Conservation (phyloP, 2,329 filamentous ascomycete genomes). For the Albifimbria verrucaria region DNA sequence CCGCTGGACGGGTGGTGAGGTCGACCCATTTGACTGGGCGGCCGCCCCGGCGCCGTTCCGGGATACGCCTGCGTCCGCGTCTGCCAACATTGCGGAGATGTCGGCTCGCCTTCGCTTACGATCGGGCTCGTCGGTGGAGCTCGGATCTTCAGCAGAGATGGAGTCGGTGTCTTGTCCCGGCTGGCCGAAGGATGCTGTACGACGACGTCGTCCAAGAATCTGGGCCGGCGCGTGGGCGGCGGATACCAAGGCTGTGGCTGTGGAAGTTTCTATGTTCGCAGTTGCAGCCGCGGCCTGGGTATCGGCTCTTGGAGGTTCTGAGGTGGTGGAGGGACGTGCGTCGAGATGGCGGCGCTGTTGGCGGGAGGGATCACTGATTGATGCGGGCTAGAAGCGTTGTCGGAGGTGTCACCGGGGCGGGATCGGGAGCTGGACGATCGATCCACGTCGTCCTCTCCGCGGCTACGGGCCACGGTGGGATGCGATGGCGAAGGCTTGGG, state of each 20-base stretch:
- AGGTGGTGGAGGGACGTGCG: slow-evolving; percentile 25
- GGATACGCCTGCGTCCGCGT: slow-evolving; percentile 46
- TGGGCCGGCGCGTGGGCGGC: slow-evolving; percentile 26
- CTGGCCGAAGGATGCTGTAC: slow-evolving; percentile 38
- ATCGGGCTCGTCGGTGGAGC: slow-evolving; percentile 17
- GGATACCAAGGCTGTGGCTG: slow-evolving; percentile 19
- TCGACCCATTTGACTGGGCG: slow-evolving; percentile 39
- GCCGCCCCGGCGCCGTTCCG: slow-evolving; percentile 52
- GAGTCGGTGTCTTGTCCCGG: slow-evolving; percentile 25
- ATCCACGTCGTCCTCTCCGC: slow-evolving; percentile 41
- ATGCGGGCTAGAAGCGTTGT: slow-evolving; percentile 60
- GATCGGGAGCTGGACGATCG: slow-evolving; percentile 29
- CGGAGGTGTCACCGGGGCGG: slow-evolving; percentile 46
- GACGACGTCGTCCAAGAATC: slow-evolving; percentile 55
- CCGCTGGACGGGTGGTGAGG: slow-evolving; percentile 21
- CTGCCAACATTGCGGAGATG: slow-evolving; percentile 57
- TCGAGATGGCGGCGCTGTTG: slow-evolving; percentile 40
- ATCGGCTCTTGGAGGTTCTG: slow-evolving; percentile 17
- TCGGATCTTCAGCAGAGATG: slow-evolving; percentile 12
- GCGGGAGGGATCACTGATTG: slow-evolving; percentile 43
- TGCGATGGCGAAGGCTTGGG: slow-evolving; percentile 3
- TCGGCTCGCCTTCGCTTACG: slow-evolving; percentile 55
- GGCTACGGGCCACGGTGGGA: slow-evolving; percentile 33
- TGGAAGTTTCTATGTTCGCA: slow-evolving; percentile 40
- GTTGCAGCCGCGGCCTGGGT: slow-evolving; percentile 25